Evolutionary conservation across 768 basidiomycete genomes (phyloP).

Genomic region (Termitomyces sp.): DNA sequence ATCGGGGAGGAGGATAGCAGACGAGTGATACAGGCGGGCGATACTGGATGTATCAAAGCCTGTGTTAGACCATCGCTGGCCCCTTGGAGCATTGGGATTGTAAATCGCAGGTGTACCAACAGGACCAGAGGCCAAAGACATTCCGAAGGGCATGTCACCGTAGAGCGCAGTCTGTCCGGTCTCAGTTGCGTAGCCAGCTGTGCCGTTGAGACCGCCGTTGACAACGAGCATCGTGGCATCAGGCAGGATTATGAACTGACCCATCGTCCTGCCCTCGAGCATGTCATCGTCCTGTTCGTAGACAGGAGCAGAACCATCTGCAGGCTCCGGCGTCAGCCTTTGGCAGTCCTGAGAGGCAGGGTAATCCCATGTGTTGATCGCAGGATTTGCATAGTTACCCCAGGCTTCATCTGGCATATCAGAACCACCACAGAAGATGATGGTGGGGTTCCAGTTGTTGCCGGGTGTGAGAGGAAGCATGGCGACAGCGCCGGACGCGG

Average conservation of each 20-base stretch:
- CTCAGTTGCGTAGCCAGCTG: constrained; percentile 65
- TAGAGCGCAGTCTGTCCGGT: constrained; percentile 37
- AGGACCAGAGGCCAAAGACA: constrained; percentile 66
- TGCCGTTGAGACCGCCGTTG: constrained; percentile 83
- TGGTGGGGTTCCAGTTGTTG: constrained; percentile 81
- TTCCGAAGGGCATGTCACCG: constrained; percentile 52
- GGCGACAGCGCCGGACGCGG: constrained; percentile 80
- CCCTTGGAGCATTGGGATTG: constrained; percentile 56
- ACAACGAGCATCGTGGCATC: constrained; percentile 71
- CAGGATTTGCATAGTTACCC: constrained; percentile 76
- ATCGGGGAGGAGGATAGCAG: constrained; percentile 71
- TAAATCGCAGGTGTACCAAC: constrained; percentile 65
- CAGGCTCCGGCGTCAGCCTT: constrained; percentile 81
- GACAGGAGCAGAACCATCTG: constrained; percentile 50
- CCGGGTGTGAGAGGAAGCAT: constrained; percentile 90
- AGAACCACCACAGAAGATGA: constrained; percentile 90
- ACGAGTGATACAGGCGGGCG: constrained; percentile 79
- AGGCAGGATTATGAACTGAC: constrained; percentile 82
- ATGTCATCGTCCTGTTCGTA: constrained; percentile 76
- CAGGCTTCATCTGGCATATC: constrained; percentile 69
- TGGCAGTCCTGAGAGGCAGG: constrained; percentile 76
- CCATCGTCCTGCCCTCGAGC: constrained; percentile 81
- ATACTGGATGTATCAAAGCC: constrained; percentile 50
- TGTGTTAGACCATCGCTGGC: constrained; percentile 57
- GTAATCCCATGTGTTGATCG: constrained; percentile 66